These are phyloP conservation scores for Rhododendron williamsianum DNA, from an alignment of 148 eudicot genomes.

Conservation along the genomic window DNA sequence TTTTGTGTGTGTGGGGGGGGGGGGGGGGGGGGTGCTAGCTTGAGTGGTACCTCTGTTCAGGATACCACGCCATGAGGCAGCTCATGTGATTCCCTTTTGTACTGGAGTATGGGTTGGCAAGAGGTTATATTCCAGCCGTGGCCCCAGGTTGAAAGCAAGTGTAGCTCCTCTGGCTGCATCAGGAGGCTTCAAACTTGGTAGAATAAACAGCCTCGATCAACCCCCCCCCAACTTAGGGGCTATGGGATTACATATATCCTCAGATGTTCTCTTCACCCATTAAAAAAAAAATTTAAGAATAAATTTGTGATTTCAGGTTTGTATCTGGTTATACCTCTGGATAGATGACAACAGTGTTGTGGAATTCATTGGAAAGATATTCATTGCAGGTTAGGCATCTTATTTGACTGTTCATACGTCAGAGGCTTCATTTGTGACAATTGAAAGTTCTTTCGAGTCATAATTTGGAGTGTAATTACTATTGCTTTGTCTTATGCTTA, in stretches of 20 bases:
- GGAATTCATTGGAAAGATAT: conserved; percentile 64
- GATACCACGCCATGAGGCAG: neutral
- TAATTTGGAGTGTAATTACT: neutral
- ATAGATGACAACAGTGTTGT: conserved; percentile 47
- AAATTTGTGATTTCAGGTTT: conserved; percentile 37
- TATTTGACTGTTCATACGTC: neutral
- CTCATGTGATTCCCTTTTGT: neutral
- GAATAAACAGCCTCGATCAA: neutral
- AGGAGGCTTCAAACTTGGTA: neutral
- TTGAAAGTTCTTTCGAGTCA: neutral
- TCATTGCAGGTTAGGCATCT: conserved; percentile 63
- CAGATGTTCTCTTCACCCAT: neutral
- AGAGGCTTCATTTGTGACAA: conserved; percentile 1
- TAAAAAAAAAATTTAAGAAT: neutral
- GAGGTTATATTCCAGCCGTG: neutral
- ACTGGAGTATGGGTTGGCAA: neutral
- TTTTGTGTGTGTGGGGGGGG: too few species aligned
- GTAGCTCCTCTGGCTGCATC: neutral
- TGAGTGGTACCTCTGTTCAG: neutral
- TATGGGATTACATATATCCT: neutral
- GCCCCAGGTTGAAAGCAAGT: neutral
- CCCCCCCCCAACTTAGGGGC: neutral
- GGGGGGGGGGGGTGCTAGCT: neutral
- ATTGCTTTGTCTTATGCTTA: conserved; percentile 3
- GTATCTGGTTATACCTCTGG: conserved; percentile 79